Evolutionary conservation across 2,329 filamentous ascomycete species (phyloP).

Genomic region (Escovopsis sp.): DNA sequence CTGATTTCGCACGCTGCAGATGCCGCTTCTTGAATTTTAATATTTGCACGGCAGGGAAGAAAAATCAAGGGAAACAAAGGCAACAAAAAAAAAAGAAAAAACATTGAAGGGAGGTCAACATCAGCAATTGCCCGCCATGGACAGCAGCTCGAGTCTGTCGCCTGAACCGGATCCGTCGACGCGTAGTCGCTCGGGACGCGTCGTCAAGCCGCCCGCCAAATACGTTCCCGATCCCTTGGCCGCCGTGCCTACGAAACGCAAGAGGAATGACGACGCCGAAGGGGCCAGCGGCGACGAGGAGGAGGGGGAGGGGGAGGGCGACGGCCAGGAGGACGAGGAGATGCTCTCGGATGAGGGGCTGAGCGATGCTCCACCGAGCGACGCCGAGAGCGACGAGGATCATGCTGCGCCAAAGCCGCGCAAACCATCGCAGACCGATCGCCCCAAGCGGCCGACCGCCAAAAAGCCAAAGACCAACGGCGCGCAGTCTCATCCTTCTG

Average conservation of each 20-base stretch:
- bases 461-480: constrained; percentile 54
- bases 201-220: constrained; percentile 44
- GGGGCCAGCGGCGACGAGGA: constrained; percentile 11
- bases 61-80: no score
- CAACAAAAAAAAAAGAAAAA: not conserved
- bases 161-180: constrained; percentile 35
- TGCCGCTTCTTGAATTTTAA: not conserved
- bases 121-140: constrained; percentile 19
- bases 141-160: constrained; percentile 40
- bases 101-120: constrained; percentile 13
- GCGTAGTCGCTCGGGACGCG: constrained; percentile 56
- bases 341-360: constrained; percentile 31
- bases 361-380: constrained; percentile 25
- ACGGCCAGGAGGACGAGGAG: constrained; percentile 32
- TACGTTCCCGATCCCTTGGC: constrained; percentile 35
- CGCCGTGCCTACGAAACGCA: constrained; percentile 38
- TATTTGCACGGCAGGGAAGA: no score
- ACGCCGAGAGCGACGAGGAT: constrained; percentile 24
- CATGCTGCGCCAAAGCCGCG: constrained; percentile 22
- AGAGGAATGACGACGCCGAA: constrained; percentile 35
- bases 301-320: constrained; percentile 8
- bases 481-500: constrained; percentile 13
- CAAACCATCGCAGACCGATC: constrained; percentile 28
- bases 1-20: not conserved
- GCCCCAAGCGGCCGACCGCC: constrained; percentile 39